These are phyloP conservation scores for Nitzschia sp. DNA, from an alignment of 108 stramenopile genomes.

Conservation along the genomic window DNA sequence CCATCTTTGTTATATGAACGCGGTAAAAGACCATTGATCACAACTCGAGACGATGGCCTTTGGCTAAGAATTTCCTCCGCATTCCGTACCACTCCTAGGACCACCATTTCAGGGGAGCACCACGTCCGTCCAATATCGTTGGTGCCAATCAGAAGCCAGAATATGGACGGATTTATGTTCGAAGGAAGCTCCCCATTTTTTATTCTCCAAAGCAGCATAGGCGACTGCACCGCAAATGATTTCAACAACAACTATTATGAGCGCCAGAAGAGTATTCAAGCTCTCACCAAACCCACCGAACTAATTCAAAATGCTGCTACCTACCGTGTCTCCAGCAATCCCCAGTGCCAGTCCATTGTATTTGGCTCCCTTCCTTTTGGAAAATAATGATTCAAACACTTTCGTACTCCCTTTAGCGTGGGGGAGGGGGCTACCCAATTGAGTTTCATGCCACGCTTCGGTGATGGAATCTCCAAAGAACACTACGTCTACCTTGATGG, in stretches of 20 bases:
- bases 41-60: constrained; percentile 41
- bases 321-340: constrained; percentile 63
- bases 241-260: constrained; percentile 2
- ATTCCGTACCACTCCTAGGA: constrained; percentile 60
- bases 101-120: constrained; percentile 55
- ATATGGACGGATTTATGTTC: constrained; percentile 44
- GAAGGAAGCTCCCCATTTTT: constrained; percentile 63
- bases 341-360: constrained; percentile 62
- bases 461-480: constrained; percentile 71
- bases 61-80: constrained; percentile 53
- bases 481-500: constrained; percentile 53
- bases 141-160: constrained; percentile 53
- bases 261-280: background rate
- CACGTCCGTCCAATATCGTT: constrained; percentile 60
- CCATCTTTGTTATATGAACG: constrained; percentile 26
- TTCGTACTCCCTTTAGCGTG: background rate
- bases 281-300: background rate
- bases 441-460: constrained; percentile 41
- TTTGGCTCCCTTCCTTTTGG: constrained; percentile 36
- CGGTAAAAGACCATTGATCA: constrained; percentile 67
- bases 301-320: background rate
- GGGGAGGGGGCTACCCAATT: constrained; percentile 33
- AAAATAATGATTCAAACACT: constrained; percentile 26
- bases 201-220: constrained; percentile 68
- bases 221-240: constrained; percentile 13